Evolutionary conservation across 768 basidiomycete species (phyloP).

Genomic region (Russula lepida): DNA sequence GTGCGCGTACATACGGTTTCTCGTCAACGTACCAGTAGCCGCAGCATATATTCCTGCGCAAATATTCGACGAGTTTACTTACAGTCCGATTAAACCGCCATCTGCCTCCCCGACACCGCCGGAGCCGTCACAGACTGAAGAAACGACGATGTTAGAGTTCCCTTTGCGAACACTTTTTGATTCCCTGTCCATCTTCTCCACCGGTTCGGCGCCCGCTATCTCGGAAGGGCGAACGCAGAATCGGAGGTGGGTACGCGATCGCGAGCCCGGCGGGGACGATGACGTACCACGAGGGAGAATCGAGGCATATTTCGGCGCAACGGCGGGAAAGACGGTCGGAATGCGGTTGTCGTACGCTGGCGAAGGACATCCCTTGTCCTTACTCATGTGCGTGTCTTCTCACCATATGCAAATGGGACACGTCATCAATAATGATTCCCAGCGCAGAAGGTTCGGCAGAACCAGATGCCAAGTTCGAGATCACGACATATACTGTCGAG

Average conservation of each 20-base stretch:
- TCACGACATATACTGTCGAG: constrained; percentile 79
- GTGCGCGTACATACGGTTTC: neutral
- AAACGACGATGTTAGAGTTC: constrained; percentile 59
- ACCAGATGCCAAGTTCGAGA: constrained; percentile 81
- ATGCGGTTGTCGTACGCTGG: constrained; percentile 83
- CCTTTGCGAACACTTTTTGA: constrained; percentile 79
- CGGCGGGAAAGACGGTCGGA: constrained; percentile 59
- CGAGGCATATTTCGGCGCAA: constrained; percentile 47
- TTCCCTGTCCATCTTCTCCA: constrained; percentile 90
- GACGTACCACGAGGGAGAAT: constrained; percentile 37
- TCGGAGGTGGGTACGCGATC: constrained; percentile 40
- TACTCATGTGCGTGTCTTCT: constrained; percentile 58
- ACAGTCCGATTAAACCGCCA: constrained; percentile 33
- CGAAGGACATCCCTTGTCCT: constrained; percentile 63
- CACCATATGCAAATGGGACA: neutral
- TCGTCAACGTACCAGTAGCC: constrained; percentile 38
- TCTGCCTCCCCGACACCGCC: constrained; percentile 20
- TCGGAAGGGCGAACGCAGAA: constrained; percentile 27
- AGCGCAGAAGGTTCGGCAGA: constrained; percentile 75
- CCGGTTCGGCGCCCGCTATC: constrained; percentile 36
- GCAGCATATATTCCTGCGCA: constrained; percentile 73
- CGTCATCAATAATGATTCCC: neutral
- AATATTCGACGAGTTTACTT: constrained; percentile 75
- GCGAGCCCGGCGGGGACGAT: constrained; percentile 38
- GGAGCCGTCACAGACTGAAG: constrained; percentile 23